Conservation (phyloP, 1,284 basidiomycete species). For the Boletus sp. region DNA sequence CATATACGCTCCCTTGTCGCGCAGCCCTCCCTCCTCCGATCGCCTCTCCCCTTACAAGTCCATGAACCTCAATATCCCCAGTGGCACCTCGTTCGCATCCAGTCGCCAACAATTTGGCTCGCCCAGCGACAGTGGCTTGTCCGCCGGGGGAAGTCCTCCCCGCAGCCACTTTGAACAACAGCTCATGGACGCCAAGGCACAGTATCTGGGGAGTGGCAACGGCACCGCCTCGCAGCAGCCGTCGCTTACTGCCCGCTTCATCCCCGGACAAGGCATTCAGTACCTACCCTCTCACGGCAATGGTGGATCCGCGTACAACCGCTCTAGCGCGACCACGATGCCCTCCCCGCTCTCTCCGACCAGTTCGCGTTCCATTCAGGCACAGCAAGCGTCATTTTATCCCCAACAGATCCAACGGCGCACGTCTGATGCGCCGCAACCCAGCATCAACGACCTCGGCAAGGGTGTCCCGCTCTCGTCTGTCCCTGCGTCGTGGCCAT, state of each 20-base stretch:
- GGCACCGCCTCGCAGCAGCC: conserved; percentile 28
- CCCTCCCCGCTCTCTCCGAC: conserved; percentile 48
- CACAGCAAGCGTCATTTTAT: conserved; percentile 33
- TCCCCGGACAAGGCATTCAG: conserved; percentile 62
- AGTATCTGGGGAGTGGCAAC: conserved; percentile 31
- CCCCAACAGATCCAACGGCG: conserved; percentile 43
- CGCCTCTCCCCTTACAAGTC: conserved; percentile 53
- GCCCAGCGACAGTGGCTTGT: conserved; percentile 53
- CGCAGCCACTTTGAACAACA: conserved; percentile 40
- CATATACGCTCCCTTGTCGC: conserved; percentile 63
- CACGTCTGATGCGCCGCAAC: conserved; percentile 46
- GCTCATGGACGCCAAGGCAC: conserved; percentile 36
- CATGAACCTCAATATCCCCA: conserved; percentile 54
- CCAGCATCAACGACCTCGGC: conserved; percentile 65
- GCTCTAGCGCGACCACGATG: conserved; percentile 27
- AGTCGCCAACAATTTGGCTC: conserved; percentile 49
- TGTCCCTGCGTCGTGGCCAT: conserved; percentile 79
- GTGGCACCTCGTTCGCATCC: conserved; percentile 38
- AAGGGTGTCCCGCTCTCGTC: conserved; percentile 84
- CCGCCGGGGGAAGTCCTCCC: conserved; percentile 40
- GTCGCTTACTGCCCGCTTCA: conserved; percentile 52
- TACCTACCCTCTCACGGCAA: conserved; percentile 45
- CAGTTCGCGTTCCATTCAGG: conserved; percentile 40
- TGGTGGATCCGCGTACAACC: conserved; percentile 29
- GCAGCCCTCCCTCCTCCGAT: conserved; percentile 55